phyloP scores from a whole-genome alignment of 306 rosid genomes.

The Lathyrus aphaca region DNA sequence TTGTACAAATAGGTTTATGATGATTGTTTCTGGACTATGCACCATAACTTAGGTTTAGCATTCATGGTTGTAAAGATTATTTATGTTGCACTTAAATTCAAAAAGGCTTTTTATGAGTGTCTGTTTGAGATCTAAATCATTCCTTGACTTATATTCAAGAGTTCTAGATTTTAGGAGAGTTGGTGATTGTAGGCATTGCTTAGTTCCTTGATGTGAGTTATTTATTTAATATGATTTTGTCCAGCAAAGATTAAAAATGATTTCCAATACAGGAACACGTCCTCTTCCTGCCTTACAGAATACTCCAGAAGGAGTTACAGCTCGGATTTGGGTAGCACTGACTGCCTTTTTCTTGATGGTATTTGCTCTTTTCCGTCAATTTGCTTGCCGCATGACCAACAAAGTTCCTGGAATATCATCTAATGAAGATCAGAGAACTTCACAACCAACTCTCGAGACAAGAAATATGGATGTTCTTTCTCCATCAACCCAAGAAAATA shows the following conservation, averaged over 20 bases:
- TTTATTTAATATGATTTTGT: slow-evolving; percentile 30
- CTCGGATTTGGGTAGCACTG: slow-evolving; percentile 61
- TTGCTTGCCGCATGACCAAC: slow-evolving; percentile 53
- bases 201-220: slow-evolving; percentile 32
- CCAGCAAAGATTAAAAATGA: slow-evolving; percentile 14
- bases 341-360: slow-evolving; percentile 72
- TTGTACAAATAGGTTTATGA: slow-evolving; percentile 4
- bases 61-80: not conserved
- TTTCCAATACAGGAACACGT: slow-evolving; percentile 58
- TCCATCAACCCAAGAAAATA: slow-evolving; percentile 47
- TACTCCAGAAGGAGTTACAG: slow-evolving; percentile 58
- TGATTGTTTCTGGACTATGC: slow-evolving; percentile 20
- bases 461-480: slow-evolving; percentile 46
- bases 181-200: not conserved
- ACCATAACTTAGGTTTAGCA: not conserved
- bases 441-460: slow-evolving; percentile 43
- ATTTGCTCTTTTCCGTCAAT: slow-evolving; percentile 52
- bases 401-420: slow-evolving; percentile 53
- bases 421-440: slow-evolving; percentile 46
- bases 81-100: not conserved
- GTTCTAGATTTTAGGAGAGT: slow-evolving; percentile 9
- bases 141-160: not conserved
- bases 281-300: slow-evolving; percentile 44
- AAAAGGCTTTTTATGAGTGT: slow-evolving; percentile 1
- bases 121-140: slow-evolving; percentile 7